These are phyloP conservation scores for Fomitiporia mediterranea DNA, from an alignment of 1,284 basidiomycete genomes.

Conservation along the genomic window DNA sequence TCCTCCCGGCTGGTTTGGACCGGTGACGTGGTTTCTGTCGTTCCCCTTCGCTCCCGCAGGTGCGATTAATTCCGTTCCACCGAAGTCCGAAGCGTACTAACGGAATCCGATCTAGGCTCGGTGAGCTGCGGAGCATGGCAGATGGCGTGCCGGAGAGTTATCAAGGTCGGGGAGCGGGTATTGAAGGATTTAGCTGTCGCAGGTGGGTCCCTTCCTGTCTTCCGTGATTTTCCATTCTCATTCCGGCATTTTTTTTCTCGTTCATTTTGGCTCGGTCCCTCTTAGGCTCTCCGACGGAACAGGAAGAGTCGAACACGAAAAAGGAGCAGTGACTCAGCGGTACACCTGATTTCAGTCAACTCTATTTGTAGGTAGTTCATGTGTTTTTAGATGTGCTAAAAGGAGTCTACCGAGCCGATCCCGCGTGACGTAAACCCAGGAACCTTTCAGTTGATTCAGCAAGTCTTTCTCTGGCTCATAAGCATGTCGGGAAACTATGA, in stretches of 20 bases:
- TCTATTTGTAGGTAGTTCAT: background rate
- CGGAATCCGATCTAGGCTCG: slow-evolving; percentile 23
- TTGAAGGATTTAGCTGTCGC: slow-evolving; percentile 14
- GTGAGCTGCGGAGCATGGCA: slow-evolving; percentile 22
- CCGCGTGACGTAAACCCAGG: background rate
- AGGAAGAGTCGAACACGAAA: slow-evolving; percentile 7
- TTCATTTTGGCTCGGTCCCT: too few species aligned
- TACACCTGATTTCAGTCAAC: background rate
- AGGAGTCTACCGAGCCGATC: background rate
- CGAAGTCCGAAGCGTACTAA: slow-evolving; percentile 1
- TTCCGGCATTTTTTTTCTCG: slow-evolving; percentile 4
- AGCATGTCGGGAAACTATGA: background rate
- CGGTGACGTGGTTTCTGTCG: slow-evolving; percentile 76
- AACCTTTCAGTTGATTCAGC: background rate
- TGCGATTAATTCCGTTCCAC: slow-evolving; percentile 26
- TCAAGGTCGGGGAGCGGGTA: slow-evolving; percentile 20
- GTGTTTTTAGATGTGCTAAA: slow-evolving; percentile 11
- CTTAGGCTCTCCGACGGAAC: slow-evolving; percentile 20
- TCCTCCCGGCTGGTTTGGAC: slow-evolving; percentile 83
- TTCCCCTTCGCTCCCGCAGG: slow-evolving; percentile 80
- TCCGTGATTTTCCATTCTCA: slow-evolving; percentile 5
- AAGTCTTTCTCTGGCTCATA: background rate
- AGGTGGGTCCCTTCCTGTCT: background rate
- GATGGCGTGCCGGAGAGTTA: slow-evolving; percentile 15
- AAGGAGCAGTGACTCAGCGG: slow-evolving; percentile 12